Conservation (phyloP, 2,329 filamentous ascomycete genomes). For the Penicillium sclerotiorum region DNA sequence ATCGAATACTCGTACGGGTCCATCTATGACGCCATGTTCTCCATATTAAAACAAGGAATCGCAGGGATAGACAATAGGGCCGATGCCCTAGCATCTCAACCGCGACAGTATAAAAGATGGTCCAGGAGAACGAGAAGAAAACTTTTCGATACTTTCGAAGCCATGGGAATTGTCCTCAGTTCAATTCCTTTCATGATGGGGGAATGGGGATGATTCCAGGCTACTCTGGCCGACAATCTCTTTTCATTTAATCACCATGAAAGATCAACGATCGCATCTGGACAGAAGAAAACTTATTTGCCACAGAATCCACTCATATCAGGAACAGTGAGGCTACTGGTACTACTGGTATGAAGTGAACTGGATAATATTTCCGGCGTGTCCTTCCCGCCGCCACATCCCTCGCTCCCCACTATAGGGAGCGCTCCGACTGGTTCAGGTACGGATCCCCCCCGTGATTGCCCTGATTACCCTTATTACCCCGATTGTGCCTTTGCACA, state of each 20-base stretch:
- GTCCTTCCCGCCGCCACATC: constrained; percentile 2
- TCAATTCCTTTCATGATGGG: neutral
- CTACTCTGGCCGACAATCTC: neutral
- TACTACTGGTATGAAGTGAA: neutral
- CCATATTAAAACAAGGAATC: constrained; percentile 15
- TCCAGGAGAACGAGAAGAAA: neutral
- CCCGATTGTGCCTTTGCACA: neutral
- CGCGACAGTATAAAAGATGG: constrained; percentile 15
- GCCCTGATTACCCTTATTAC: neutral
- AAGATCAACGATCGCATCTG: no score
- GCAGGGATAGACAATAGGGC: constrained; percentile 14
- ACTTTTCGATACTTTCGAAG: neutral
- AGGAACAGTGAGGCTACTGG: neutral
- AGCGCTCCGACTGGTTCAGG: constrained; percentile 16
- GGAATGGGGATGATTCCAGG: neutral
- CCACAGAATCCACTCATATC: neutral
- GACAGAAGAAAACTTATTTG: no score
- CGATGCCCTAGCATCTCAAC: constrained; percentile 16
- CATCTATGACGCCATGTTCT: constrained; percentile 18
- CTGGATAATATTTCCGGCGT: constrained; percentile 1
- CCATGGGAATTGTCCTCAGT: neutral
- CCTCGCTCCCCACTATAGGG: constrained; percentile 9
- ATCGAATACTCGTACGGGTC: constrained; percentile 14
- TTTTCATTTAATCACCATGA: no score
- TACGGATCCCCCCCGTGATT: constrained; percentile 6